phyloP scores from a whole-genome alignment of 345 rosid species.

The Lepidium aucheri region DNA sequence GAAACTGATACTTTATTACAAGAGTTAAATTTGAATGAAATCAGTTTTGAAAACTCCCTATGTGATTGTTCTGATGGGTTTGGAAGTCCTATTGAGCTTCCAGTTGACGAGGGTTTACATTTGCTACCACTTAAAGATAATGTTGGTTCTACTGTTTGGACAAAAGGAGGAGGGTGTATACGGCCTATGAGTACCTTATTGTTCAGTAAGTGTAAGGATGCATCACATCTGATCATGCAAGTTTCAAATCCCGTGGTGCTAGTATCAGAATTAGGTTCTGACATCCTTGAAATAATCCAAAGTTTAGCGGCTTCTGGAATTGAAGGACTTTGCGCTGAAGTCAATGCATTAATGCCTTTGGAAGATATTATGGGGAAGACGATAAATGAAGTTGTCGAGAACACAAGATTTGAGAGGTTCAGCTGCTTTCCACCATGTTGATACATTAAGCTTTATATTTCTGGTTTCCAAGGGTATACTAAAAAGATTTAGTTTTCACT shows the following conservation, averaged over 20 bases:
- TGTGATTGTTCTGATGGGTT: conserved; percentile 49
- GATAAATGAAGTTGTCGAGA: conserved; percentile 38
- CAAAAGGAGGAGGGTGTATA: conserved; percentile 45
- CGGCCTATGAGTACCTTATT: conserved; percentile 48
- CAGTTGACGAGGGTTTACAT: conserved; percentile 25
- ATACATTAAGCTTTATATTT: not conserved
- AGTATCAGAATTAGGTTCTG: conserved; percentile 51
- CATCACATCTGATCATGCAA: conserved; percentile 48
- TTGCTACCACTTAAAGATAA: conserved; percentile 45
- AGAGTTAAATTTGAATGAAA: conserved; percentile 53
- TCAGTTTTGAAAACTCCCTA: conserved; percentile 39
- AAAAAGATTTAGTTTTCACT: not conserved
- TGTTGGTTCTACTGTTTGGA: conserved; percentile 36
- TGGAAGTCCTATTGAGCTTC: conserved; percentile 75
- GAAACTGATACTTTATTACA: conserved; percentile 60
- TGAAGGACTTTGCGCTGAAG: conserved; percentile 32
- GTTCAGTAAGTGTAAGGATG: conserved; percentile 40
- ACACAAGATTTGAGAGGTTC: conserved; percentile 31
- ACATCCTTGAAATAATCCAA: conserved; percentile 33
- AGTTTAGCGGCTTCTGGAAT: conserved; percentile 46
- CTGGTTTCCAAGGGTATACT: not conserved
- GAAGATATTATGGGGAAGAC: conserved; percentile 59
- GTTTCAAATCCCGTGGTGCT: conserved; percentile 52
- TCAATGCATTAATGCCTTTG: conserved; percentile 51
- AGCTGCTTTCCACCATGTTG: conserved; percentile 7